These are phyloP conservation scores for Fusarium decemcellulare DNA, from an alignment of 2,329 filamentous ascomycete genomes.

Conservation along the genomic window DNA sequence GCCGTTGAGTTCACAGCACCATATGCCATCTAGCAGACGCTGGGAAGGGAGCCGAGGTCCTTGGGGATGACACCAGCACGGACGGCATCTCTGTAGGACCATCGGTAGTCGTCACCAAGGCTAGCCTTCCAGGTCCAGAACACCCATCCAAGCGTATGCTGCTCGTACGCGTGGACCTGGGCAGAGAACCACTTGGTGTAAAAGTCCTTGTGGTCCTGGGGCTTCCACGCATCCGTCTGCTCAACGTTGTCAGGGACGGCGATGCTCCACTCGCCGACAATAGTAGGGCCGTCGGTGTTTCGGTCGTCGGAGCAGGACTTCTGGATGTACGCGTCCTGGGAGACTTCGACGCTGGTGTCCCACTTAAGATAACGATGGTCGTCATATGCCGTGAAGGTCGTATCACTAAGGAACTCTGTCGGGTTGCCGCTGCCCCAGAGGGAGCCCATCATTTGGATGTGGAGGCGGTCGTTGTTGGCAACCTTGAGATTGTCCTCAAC, in stretches of 20 bases:
- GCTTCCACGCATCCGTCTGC: conserved; percentile 51
- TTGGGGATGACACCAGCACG: conserved; percentile 42
- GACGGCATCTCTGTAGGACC: conserved; percentile 44
- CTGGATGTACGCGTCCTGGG: conserved; percentile 60
- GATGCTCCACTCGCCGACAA: conserved; percentile 73
- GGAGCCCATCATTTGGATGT: conserved; percentile 65
- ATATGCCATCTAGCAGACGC: conserved; percentile 28
- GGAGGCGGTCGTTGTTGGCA: conserved; percentile 59
- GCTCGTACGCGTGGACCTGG: conserved; percentile 43
- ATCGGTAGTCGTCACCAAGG: conserved; percentile 44
- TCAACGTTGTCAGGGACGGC: conserved; percentile 64
- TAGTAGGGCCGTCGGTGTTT: conserved; percentile 55
- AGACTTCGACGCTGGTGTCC: conserved; percentile 50
- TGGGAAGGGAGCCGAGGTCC: conserved; percentile 30
- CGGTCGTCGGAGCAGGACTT: conserved; percentile 65
- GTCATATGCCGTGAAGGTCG: conserved; percentile 65
- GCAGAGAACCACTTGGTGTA: conserved; percentile 46
- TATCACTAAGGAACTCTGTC: conserved; percentile 57
- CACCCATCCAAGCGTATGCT: conserved; percentile 41
- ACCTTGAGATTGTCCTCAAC: conserved; percentile 61
- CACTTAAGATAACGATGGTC: conserved; percentile 74
- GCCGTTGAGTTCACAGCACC: neutral
- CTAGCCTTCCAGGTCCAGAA: conserved; percentile 46
- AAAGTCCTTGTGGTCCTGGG: conserved; percentile 40
- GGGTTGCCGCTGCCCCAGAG: conserved; percentile 71